Percentiles rank a stretch among this genome's conserved stretches.
phyloP scores from a whole-genome alignment of 352 stramenopile genomes.

The Pseudoperonospora humuli region DNA sequence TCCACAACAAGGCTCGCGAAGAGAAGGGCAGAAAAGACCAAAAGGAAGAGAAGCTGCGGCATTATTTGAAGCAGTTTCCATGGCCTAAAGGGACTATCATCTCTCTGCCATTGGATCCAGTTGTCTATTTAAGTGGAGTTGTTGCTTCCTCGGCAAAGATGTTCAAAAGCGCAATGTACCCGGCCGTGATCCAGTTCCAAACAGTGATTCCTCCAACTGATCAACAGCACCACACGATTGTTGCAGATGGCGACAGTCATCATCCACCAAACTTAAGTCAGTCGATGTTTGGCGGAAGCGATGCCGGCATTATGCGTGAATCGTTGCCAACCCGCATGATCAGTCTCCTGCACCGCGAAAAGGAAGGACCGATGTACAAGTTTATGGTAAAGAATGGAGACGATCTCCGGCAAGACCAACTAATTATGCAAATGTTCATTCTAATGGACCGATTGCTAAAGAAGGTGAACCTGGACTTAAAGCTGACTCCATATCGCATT shows the following conservation, averaged over 20 bases:
- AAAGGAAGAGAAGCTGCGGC: slow-evolving; percentile 92
- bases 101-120: slow-evolving; percentile 83
- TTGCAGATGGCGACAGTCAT: slow-evolving; percentile 13
- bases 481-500: slow-evolving; percentile 94
- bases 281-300: slow-evolving; percentile 46
- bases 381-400: slow-evolving; percentile 99
- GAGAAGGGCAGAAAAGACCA: slow-evolving; percentile 92
- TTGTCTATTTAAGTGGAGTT: slow-evolving; percentile 83
- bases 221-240: slow-evolving; percentile 19
- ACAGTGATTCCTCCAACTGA: slow-evolving; percentile 54
- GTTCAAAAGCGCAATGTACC: slow-evolving; percentile 98
- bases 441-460: slow-evolving; percentile 99
- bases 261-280: slow-evolving; percentile 26
- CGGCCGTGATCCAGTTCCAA: slow-evolving; percentile 94
- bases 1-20: slow-evolving; percentile 89
- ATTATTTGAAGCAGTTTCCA: slow-evolving; percentile 82
- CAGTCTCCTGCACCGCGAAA: slow-evolving; percentile 67
- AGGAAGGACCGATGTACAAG: slow-evolving; percentile 88
- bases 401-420: slow-evolving; percentile 99
- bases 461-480: slow-evolving; percentile 96
- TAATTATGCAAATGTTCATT: slow-evolving; percentile 99
- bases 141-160: slow-evolving; percentile 90
- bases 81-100: slow-evolving; percentile 76
- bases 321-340: slow-evolving; percentile 72
- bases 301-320: slow-evolving; percentile 50